Evolutionary conservation across 1,284 basidiomycete species (phyloP).

Genomic region (Puccinia triticina): DNA sequence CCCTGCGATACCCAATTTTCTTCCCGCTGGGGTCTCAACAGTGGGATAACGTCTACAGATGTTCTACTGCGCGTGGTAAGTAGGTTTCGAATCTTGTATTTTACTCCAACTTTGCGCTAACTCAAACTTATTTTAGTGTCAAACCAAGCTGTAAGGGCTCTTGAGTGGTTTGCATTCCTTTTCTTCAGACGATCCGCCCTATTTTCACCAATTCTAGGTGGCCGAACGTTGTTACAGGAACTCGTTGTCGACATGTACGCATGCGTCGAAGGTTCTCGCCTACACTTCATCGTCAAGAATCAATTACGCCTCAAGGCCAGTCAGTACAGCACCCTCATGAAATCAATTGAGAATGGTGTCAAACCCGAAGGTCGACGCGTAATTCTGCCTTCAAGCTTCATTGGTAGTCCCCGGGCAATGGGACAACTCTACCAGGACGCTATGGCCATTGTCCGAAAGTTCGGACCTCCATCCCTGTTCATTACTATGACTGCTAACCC

Average conservation of each 20-base stretch:
- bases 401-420: conserved; percentile 60
- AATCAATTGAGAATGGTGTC: not conserved
- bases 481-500: conserved; percentile 62
- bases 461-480: too few relatives aligned
- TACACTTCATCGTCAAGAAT: not conserved
- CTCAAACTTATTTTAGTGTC: not conserved
- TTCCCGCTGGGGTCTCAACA: too few relatives aligned
- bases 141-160: not conserved
- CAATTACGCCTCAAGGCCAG: not conserved
- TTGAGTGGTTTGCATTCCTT: conserved; percentile 21
- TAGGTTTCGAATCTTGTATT: too few relatives aligned
- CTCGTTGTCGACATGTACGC: conserved; percentile 9
- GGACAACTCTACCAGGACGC: conserved; percentile 61
- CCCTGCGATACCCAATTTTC: too few relatives aligned
- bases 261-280: not conserved
- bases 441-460: conserved; percentile 59
- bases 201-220: not conserved
- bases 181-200: not conserved
- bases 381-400: too few relatives aligned
- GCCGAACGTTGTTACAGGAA: not conserved
- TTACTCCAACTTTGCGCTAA: not conserved
- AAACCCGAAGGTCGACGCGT: conserved; percentile 54
- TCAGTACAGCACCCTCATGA: not conserved
- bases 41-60: too few relatives aligned
- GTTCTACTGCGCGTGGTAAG: too few relatives aligned